Conservation (phyloP, 1,139 yeast species). For the Kodamaea fungicola region DNA sequence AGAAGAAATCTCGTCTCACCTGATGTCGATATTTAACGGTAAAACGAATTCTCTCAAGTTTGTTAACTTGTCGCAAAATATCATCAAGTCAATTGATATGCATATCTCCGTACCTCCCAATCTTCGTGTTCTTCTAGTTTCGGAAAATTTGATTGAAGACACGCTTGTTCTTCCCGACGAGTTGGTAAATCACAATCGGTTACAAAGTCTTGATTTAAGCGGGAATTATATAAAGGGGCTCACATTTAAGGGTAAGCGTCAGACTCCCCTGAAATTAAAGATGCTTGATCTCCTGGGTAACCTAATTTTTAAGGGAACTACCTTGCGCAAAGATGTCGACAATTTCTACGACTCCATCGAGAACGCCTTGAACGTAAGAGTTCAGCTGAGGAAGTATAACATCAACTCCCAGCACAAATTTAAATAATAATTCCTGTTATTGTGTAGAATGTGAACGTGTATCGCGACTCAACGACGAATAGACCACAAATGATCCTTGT, state of each 20-base stretch:
- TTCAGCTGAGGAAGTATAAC: constrained; percentile 20
- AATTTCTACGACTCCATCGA: constrained; percentile 25
- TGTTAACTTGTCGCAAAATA: constrained; percentile 11
- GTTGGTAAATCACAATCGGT: constrained; percentile 6
- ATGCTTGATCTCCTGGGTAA: constrained; percentile 21
- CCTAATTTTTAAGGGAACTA: constrained; percentile 11
- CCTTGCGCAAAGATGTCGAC: constrained; percentile 10
- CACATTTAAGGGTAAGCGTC: constrained; percentile 2
- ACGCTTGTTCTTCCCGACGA: constrained; percentile 5
- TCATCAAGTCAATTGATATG: constrained; percentile 14
- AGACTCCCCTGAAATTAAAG: constrained; percentile 9
- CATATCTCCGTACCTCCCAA: constrained; percentile 11
- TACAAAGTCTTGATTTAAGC: constrained; percentile 20
- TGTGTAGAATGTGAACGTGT: background rate
- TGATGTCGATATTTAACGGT: constrained; percentile 7
- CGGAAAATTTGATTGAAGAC: constrained; percentile 8
- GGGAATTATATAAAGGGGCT: constrained; percentile 16
- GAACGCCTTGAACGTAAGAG: constrained; percentile 19
- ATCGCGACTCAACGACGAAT: background rate
- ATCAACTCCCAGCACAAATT: constrained; percentile 26
- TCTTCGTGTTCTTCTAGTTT: constrained; percentile 6
- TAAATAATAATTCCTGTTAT: constrained; percentile 3
- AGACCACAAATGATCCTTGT: background rate
- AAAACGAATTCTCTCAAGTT: constrained; percentile 3
- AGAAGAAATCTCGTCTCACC: constrained; percentile 6